A percentile compares a stretch with the other conserved stretches of the same genome.
phyloP scores from a whole-genome alignment of 257 asterid species.

The Salvia miltiorrhiza region DNA sequence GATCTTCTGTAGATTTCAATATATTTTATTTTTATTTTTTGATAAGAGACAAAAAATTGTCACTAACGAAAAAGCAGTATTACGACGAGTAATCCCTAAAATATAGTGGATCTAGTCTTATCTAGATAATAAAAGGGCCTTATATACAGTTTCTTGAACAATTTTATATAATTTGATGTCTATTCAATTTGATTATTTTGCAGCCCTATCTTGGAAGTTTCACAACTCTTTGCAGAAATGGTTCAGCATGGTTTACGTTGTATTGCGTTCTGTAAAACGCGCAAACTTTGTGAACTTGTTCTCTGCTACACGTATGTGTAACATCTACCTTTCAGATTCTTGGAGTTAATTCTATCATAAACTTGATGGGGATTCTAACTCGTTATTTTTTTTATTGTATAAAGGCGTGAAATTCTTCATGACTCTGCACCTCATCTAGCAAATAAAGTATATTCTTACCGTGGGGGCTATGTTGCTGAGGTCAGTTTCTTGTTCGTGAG shows the following conservation, averaged over 20 bases:
- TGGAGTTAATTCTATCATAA: conserved; percentile 20
- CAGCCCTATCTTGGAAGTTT: conserved; percentile 91
- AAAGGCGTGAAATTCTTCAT: conserved; percentile 84
- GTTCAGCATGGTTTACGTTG: conserved; percentile 97
- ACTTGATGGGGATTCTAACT: conserved; percentile 15
- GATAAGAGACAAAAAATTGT: too few relatives aligned
- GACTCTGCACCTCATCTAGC: conserved; percentile 67
- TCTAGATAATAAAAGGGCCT: not conserved
- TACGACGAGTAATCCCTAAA: not conserved
- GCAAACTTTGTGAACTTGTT: conserved; percentile 97
- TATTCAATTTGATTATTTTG: conserved; percentile 26
- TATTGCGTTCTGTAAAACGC: conserved; percentile 92
- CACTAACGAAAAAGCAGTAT: too few relatives aligned
- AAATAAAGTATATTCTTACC: conserved; percentile 64
- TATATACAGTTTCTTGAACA: not conserved
- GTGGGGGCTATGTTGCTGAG: conserved; percentile 91
- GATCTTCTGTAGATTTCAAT: not conserved
- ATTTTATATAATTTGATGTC: conserved; percentile 8
- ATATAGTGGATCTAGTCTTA: not conserved
- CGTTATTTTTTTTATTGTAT: conserved; percentile 26
- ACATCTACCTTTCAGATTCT: conserved; percentile 12
- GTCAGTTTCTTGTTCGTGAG: conserved; percentile 39
- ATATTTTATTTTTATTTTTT: too few relatives aligned
- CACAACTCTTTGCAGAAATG: conserved; percentile 86
- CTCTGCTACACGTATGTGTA: conserved; percentile 78